A percentile compares a stretch with the other conserved stretches of the same genome.
These are phyloP conservation scores for Ophiostoma perfectum DNA, from an alignment of 2,329 filamentous ascomycete genomes.

Conservation along the genomic window DNA sequence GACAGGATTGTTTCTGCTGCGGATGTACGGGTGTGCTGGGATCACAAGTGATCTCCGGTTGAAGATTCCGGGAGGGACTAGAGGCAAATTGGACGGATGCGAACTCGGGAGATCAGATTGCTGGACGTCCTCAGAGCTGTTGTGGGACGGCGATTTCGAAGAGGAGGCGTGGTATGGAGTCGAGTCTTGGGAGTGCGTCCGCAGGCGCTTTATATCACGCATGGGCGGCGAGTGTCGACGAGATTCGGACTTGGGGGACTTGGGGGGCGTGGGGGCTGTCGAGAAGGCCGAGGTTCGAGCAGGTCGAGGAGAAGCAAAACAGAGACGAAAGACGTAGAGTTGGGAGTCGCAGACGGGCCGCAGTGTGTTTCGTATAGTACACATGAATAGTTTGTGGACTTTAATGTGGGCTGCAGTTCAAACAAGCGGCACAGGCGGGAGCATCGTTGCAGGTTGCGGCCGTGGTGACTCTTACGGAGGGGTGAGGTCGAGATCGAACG, in stretches of 20 bases:
- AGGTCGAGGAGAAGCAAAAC: not conserved
- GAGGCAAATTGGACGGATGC: not conserved
- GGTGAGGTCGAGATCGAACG: not conserved
- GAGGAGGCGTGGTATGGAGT: not conserved
- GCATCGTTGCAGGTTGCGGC: not conserved
- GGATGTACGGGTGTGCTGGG: not conserved
- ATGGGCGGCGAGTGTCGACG: not conserved
- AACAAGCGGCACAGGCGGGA: not conserved
- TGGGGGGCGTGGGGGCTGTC: not conserved
- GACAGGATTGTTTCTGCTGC: not conserved
- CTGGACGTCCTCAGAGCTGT: not conserved
- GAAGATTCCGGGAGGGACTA: not conserved
- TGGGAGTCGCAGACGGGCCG: not conserved
- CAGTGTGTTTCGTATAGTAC: not conserved
- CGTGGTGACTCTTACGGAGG: slow-evolving; percentile 20
- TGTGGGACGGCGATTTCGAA: not conserved
- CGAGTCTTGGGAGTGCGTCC: too few relatives aligned
- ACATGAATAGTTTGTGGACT: slow-evolving; percentile 16
- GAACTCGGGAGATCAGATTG: not conserved
- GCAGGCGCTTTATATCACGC: not conserved
- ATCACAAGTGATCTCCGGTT: not conserved
- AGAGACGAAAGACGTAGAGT: not conserved
- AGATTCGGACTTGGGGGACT: not conserved
- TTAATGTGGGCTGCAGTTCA: not conserved
- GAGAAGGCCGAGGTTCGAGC: not conserved